Percentiles rank a stretch among this genome's conserved stretches.
Conservation (phyloP, 2,329 filamentous ascomycete genomes). For the Cladosporium sp. region DNA sequence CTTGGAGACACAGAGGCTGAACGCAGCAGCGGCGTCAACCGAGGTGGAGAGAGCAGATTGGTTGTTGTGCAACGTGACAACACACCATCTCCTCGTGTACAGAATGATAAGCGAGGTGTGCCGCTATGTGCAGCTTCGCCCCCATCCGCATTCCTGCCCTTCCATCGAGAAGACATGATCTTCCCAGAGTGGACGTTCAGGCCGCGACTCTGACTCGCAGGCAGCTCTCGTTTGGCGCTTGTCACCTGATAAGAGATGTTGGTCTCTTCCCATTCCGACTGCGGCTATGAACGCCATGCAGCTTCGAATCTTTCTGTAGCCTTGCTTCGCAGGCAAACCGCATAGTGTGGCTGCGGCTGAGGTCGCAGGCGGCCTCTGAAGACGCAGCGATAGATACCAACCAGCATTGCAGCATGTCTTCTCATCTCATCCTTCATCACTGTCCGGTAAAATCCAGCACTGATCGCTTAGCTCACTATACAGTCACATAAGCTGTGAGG, state of each 20-base stretch:
- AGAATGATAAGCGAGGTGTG: neutral
- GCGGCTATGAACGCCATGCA: conserved; percentile 14
- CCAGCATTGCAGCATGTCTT: neutral
- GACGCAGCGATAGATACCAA: conserved; percentile 2
- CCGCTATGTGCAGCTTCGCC: neutral
- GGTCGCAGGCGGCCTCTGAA: conserved; percentile 2
- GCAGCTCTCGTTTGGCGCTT: conserved; percentile 7
- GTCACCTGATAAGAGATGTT: conserved; percentile 10
- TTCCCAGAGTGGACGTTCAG: neutral
- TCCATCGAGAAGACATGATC: neutral
- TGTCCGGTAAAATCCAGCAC: neutral
- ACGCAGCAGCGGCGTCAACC: neutral
- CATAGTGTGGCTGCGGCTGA: neutral
- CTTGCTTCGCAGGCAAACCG: conserved; percentile 1
- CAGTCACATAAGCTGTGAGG: neutral
- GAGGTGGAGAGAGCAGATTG: conserved; percentile 1
- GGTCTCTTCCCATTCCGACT: conserved; percentile 11
- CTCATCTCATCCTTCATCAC: neutral
- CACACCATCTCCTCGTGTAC: neutral
- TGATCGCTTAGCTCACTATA: neutral
- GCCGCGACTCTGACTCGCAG: conserved; percentile 4
- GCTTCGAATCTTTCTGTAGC: neutral
- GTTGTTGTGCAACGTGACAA: conserved; percentile 6
- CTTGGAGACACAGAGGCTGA: neutral
- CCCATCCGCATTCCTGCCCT: conserved; percentile 6